A percentile compares a stretch with the other conserved stretches of the same genome.
phyloP scores from a whole-genome alignment of 2,329 filamentous ascomycete species.

The Claviceps maximensis region DNA sequence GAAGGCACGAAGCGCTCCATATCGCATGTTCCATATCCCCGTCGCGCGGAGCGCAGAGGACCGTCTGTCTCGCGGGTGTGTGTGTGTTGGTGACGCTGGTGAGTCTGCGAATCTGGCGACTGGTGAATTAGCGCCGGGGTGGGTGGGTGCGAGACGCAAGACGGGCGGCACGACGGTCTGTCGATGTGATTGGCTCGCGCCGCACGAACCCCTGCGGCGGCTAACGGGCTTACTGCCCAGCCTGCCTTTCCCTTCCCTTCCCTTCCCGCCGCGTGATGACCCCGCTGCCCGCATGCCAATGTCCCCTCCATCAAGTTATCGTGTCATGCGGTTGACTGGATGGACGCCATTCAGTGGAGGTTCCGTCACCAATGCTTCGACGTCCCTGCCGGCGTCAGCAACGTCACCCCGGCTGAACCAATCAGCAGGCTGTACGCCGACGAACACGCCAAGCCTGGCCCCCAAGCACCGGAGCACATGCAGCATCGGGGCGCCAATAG shows the following conservation, averaged over 20 bases:
- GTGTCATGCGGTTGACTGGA: no score
- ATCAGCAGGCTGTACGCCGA: conserved; percentile 23
- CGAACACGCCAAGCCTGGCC: conserved; percentile 7
- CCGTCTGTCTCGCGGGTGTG: no score
- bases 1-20: no score
- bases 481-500: conserved; percentile 32
- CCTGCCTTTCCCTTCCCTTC: neutral
- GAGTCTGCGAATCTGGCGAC: neutral
- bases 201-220: conserved; percentile 1
- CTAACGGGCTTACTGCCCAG: neutral
- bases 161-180: neutral
- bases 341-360: no score
- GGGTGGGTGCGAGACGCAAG: neutral
- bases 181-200: conserved; percentile 1
- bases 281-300: no score
- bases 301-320: no score
- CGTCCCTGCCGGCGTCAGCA: neutral
- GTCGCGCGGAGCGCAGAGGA: no score
- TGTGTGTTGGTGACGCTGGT: neutral
- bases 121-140: conserved; percentile 1
- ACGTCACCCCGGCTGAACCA: conserved; percentile 15
- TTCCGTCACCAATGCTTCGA: no score
- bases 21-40: no score
- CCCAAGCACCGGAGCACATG: conserved; percentile 16
- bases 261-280: no score